Evolutionary conservation across 106 monocot genomes (phyloP), one percentile per base, ranked within the genome.

Genomic region (Posidonia australis): DNA sequence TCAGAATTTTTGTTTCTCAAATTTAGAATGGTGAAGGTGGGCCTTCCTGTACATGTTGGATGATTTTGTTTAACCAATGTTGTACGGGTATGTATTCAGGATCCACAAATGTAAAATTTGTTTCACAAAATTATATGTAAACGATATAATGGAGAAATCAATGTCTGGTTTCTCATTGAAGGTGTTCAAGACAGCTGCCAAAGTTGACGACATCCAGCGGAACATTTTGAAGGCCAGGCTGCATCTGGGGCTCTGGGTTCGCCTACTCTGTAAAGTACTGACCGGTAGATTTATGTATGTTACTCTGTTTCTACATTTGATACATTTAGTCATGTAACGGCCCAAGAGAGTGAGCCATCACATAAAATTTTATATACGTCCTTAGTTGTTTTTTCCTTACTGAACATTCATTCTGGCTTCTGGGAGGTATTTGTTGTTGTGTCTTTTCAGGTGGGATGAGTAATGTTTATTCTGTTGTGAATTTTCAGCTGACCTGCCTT

Each of bases 261-360:
- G n/a, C 64, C 43, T 7, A 47, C 64, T 67, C 45, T 67, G 66
- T 67, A 67, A 67, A 67, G n/a, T 52, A 67, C 66, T 67, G 25
- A 52, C 66, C 21, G 60, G 13, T 21, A 55, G 23, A 55, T 55
- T 55, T 21, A 55, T 55, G 23, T 31, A 32, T 31, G 60, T 36
- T 29, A 0, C 31, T 55, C 21, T 55, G n/a, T n/a, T n/a, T n/a
- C n/a, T n/a, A n/a, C n/a, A n/a, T 19, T 55, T 6, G 36, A 36
- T 36, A 36, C 36, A 36, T 36, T 2, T 36, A 36, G 36, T 36
- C 36, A 36, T 36, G 36, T 36, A 7, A 36, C 7, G 36, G 36
- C 36, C 7, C 2, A 36, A 36, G 36, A 36, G 36, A 36, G 36
- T 36, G 36, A 36, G 36, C 54, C 54, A 55, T 55, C 19, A 18